These are phyloP conservation scores for Trametes cinnabarina DNA, from an alignment of 768 basidiomycete species.

Conservation along the genomic window DNA sequence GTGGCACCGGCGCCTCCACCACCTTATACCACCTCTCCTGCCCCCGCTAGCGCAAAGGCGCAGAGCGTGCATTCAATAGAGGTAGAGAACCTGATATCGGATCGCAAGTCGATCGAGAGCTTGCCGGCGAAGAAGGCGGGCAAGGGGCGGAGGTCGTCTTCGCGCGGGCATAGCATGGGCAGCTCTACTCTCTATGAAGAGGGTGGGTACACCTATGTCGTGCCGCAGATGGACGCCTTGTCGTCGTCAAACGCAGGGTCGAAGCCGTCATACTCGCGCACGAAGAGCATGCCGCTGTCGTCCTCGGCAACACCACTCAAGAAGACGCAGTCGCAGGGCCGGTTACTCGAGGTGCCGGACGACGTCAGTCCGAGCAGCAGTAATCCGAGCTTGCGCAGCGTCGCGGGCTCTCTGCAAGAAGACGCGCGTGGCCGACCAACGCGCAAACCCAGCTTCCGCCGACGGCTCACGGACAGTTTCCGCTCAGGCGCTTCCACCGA, in stretches of 20 bases:
- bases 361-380: slow-evolving; percentile 18
- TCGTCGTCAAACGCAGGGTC: background rate
- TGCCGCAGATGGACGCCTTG: slow-evolving; percentile 8
- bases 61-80: slow-evolving; percentile 21
- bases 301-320: slow-evolving; percentile 32
- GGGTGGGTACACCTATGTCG: slow-evolving; percentile 24
- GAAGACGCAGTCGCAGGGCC: slow-evolving; percentile 29
- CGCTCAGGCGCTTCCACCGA: slow-evolving; percentile 11
- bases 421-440: slow-evolving; percentile 21
- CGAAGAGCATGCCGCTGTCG: slow-evolving; percentile 47
- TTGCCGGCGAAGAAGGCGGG: slow-evolving; percentile 37
- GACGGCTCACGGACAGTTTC: slow-evolving; percentile 27
- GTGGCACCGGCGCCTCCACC: slow-evolving; percentile 12
- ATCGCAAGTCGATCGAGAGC: slow-evolving; percentile 39
- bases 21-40: slow-evolving; percentile 17
- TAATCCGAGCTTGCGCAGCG: slow-evolving; percentile 14
- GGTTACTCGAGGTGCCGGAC: slow-evolving; percentile 21
- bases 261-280: slow-evolving; percentile 34
- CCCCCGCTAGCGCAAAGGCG: slow-evolving; percentile 15
- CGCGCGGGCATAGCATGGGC: slow-evolving; percentile 16
- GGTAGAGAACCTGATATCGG: slow-evolving; percentile 13
- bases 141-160: slow-evolving; percentile 34
- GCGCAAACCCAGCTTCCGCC: slow-evolving; percentile 28
- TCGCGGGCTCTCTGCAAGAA: slow-evolving; percentile 7
- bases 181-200: slow-evolving; percentile 13